phyloP scores from a whole-genome alignment of 2,329 filamentous ascomycete species.

The Aspergillus candidus region DNA sequence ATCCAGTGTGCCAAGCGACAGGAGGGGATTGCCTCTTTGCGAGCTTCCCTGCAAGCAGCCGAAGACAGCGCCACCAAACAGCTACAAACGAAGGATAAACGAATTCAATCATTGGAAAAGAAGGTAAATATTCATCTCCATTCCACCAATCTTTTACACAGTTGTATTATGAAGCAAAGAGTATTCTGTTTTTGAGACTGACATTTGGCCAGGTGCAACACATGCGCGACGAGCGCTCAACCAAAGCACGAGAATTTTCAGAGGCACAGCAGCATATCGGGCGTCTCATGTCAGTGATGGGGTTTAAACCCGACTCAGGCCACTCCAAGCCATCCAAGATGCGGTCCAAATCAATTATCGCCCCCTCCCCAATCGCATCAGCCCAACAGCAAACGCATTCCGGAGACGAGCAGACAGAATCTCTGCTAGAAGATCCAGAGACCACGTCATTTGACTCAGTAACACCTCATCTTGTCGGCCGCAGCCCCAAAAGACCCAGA shows the following conservation, averaged over 20 bases:
- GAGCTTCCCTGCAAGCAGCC: slow-evolving; percentile 19
- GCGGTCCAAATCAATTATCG: slow-evolving; percentile 11
- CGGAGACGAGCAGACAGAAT: slow-evolving; percentile 15
- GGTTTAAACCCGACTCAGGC: slow-evolving; percentile 22
- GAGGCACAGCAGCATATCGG: slow-evolving; percentile 36
- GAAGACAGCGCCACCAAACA: slow-evolving; percentile 21
- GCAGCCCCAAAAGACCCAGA: slow-evolving; percentile 26
- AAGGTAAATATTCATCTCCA: no score
- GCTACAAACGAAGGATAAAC: slow-evolving; percentile 25
- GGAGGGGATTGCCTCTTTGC: slow-evolving; percentile 22
- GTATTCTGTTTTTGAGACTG: no score
- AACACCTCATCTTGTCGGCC: slow-evolving; percentile 13
- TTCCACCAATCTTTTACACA: no score
- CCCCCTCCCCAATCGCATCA: slow-evolving; percentile 6
- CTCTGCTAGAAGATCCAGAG: slow-evolving; percentile 7
- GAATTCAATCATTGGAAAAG: slow-evolving; percentile 27
- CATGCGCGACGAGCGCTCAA: slow-evolving; percentile 29
- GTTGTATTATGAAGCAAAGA: no score
- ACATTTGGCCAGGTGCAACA: slow-evolving; percentile 24
- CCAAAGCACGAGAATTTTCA: slow-evolving; percentile 35
- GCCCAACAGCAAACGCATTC: slow-evolving; percentile 13
- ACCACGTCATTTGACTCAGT: slow-evolving; percentile 18
- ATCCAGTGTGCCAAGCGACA: slow-evolving; percentile 19
- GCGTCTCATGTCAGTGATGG: slow-evolving; percentile 35
- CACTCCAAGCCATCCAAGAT: slow-evolving; percentile 11